Evolutionary conservation across 2,329 filamentous ascomycete genomes (phyloP), one percentile per base, ranked within the genome.

Genomic region (Anisogramma anomala): DNA sequence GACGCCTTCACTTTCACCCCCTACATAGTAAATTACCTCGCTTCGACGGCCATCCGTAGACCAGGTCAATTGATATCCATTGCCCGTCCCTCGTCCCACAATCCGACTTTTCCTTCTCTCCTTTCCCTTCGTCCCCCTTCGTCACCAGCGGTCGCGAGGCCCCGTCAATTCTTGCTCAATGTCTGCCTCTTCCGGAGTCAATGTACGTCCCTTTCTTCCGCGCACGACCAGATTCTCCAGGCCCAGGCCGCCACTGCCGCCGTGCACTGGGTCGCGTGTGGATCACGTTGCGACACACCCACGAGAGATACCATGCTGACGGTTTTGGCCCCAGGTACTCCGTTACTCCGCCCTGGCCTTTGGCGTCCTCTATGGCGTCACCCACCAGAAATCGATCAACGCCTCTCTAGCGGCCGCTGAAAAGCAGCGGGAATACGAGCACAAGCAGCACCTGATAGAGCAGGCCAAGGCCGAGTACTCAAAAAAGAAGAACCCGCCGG

Each of bases 331-430:
- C 14, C 65, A 98, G 91, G 89, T 98, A 65, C 77, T 96, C 65
- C 88, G 91, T 68, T 98, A 89, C 76, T 89, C 87, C 60, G 88
- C 88, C 61, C 84, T 98, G 53, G 84, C 80, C 59, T 72, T 86
- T 58, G 91, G 91, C 62, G 70, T 96, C 61, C 81, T 94, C 69
- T 98, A 98, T 72, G 91, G 91, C 64, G 79, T 94, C 71, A 84
- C 81, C 66, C 89, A 94, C 72, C 91, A 98, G 71, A 73, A 82
- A 59, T 75, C 77, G 49, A 82, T 98, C 64, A 80, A 69, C 53
- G 65, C 83, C 43, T 65, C 74, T 56, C 78, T 87, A 58, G 83
- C 79, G 67, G 66, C 74, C 48, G 71, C 79, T 53, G 76, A 80
- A 55, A 74, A 77, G 55, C 69, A 93, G 65, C 77, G 78, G 60